Percentiles rank a stretch among this genome's conserved stretches.
Evolutionary conservation across 2,329 filamentous ascomycete species (phyloP).

Genomic region (Zarea fungicola): DNA sequence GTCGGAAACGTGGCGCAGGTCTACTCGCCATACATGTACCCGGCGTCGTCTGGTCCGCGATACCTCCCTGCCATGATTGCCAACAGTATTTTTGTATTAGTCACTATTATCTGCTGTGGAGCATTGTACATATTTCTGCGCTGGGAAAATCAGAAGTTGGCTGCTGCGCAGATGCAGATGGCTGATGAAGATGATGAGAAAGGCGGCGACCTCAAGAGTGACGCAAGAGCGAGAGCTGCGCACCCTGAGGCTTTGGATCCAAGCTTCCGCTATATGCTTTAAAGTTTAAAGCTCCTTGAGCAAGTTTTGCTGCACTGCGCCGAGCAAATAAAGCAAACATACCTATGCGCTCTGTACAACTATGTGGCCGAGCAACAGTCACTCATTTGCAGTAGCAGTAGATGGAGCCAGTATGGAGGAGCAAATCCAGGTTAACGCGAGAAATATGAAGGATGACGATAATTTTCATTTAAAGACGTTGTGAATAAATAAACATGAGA

Average conservation of each 20-base stretch:
- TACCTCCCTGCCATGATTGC: constrained; percentile 52
- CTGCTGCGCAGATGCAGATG: constrained; percentile 25
- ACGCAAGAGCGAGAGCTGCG: neutral
- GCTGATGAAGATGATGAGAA: constrained; percentile 2
- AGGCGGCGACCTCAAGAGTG: neutral
- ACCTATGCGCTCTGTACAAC: too few relatives aligned
- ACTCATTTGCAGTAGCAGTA: too few relatives aligned
- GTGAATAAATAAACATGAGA: constrained; percentile 6
- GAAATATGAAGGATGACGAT: too few relatives aligned
- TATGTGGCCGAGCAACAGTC: too few relatives aligned
- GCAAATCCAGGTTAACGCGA: too few relatives aligned
- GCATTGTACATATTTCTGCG: constrained; percentile 48
- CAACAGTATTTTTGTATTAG: constrained; percentile 60
- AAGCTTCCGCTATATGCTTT: constrained; percentile 6
- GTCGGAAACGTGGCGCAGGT: constrained; percentile 55
- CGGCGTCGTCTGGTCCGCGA: constrained; percentile 33
- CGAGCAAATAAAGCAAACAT: too few relatives aligned
- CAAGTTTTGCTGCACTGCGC: too few relatives aligned
- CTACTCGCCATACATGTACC: constrained; percentile 45
- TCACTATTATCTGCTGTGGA: constrained; percentile 42
- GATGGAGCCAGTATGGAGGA: too few relatives aligned
- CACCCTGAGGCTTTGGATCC: neutral
- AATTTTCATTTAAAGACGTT: too few relatives aligned
- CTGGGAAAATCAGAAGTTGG: constrained; percentile 56
- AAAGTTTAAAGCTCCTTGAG: too few relatives aligned